These are phyloP conservation scores for Pythium phragmitis DNA, from an alignment of 352 stramenopile genomes.

Conservation along the genomic window DNA sequence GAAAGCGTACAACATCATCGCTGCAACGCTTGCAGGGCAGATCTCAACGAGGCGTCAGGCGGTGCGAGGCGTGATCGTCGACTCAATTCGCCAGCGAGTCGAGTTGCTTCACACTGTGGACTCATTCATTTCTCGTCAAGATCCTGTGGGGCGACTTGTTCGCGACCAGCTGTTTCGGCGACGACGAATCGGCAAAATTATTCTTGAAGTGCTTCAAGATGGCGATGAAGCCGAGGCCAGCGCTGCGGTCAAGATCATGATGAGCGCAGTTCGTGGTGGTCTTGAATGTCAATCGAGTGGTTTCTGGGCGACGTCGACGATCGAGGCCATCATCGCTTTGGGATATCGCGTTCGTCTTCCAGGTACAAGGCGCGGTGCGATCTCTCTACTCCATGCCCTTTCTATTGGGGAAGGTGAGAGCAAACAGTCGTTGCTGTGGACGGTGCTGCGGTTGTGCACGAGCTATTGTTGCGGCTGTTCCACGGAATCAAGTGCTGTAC, in stretches of 20 bases:
- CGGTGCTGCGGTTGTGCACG: slow-evolving; percentile 56
- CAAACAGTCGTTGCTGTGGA: slow-evolving; percentile 36
- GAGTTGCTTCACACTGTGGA: slow-evolving; percentile 6
- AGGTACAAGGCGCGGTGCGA: slow-evolving; percentile 4
- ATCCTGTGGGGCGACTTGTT: slow-evolving; percentile 11
- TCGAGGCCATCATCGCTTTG: slow-evolving; percentile 16
- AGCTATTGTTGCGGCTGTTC: slow-evolving; percentile 52
- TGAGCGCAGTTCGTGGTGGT: background rate
- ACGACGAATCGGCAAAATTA: slow-evolving; percentile 9
- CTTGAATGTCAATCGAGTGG: background rate
- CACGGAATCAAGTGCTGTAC: background rate
- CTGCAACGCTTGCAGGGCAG: slow-evolving; percentile 9
- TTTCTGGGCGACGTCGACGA: slow-evolving; percentile 5
- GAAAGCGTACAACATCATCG: slow-evolving; percentile 6
- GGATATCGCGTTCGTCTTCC: slow-evolving; percentile 17
- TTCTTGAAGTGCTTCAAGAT: slow-evolving; percentile 12
- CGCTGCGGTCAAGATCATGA: slow-evolving; percentile 18
- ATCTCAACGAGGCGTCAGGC: background rate
- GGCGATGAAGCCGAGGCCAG: slow-evolving; percentile 6
- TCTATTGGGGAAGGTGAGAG: background rate
- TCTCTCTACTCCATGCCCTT: slow-evolving; percentile 23
- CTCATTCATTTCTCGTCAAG: background rate
- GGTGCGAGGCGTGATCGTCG: background rate
- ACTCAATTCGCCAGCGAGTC: background rate
- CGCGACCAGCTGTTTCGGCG: slow-evolving; percentile 17